These are phyloP conservation scores for Pyrrhoderma noxium DNA, from an alignment of 1,284 basidiomycete species.

Conservation along the genomic window DNA sequence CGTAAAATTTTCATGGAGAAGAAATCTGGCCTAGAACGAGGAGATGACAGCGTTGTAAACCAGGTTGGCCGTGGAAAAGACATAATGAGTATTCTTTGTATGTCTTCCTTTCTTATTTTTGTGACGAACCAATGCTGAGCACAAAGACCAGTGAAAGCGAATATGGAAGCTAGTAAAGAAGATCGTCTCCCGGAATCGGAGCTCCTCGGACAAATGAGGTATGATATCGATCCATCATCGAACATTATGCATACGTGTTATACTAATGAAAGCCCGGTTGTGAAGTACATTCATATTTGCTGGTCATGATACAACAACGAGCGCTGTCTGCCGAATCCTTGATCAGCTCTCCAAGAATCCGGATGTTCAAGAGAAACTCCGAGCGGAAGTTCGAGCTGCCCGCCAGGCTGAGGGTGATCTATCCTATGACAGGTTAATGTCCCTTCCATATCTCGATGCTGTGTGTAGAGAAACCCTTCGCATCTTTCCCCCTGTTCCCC, in stretches of 20 bases:
- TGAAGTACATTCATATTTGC: conserved; percentile 32
- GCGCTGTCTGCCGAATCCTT: conserved; percentile 32
- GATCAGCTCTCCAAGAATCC: conserved; percentile 29
- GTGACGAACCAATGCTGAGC: background rate
- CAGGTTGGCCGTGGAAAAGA: conserved; percentile 25
- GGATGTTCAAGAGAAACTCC: conserved; percentile 30
- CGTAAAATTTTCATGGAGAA: conserved; percentile 17
- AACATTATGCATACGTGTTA: too few relatives aligned
- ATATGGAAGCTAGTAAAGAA: conserved; percentile 10
- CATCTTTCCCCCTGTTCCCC: conserved; percentile 26
- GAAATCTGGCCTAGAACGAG: conserved; percentile 16
- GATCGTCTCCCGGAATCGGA: conserved; percentile 11
- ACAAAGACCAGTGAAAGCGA: conserved; percentile 23
- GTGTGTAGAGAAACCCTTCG: conserved; percentile 35
- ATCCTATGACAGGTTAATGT: conserved; percentile 30
- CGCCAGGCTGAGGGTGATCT: conserved; percentile 23
- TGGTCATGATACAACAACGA: conserved; percentile 33
- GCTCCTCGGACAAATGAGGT: conserved; percentile 24
- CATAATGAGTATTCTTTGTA: conserved; percentile 24
- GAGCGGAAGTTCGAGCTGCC: conserved; percentile 29
- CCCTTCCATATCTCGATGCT: conserved; percentile 33
- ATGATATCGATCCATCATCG: conserved; percentile 3
- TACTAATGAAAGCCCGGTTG: background rate
- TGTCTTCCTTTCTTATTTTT: conserved; percentile 5
- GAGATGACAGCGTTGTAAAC: conserved; percentile 17